These are phyloP conservation scores for Wallacemonas sp. DNA, from an alignment of 208 protist species.

Conservation along the genomic window DNA sequence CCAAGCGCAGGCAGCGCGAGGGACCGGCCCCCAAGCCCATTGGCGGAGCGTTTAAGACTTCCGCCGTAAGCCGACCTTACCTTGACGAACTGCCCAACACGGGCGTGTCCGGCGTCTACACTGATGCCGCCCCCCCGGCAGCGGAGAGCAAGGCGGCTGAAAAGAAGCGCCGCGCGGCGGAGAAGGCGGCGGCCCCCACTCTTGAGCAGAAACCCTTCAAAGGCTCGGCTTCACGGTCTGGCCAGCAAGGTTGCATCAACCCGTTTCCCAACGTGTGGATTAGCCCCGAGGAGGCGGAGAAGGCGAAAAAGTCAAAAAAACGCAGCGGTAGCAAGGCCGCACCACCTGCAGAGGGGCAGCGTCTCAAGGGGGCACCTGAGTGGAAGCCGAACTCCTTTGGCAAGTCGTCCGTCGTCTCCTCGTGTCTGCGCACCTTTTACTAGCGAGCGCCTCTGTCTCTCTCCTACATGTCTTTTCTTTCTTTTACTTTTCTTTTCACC, in stretches of 20 bases:
- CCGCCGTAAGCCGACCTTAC: slow-evolving; percentile 53
- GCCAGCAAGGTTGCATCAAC: slow-evolving; percentile 54
- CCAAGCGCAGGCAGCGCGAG: slow-evolving; percentile 16
- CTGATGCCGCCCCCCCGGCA: slow-evolving; percentile 29
- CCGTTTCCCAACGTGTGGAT: slow-evolving; percentile 81
- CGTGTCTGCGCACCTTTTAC: slow-evolving; percentile 81
- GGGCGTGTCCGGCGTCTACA: slow-evolving; percentile 72
- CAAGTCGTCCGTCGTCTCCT: slow-evolving; percentile 74
- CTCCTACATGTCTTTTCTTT: slow-evolving; percentile 5
- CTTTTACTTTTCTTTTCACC: neutral
- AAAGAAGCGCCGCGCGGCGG: slow-evolving; percentile 23
- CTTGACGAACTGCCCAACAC: slow-evolving; percentile 77
- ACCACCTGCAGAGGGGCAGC: slow-evolving; percentile 15
- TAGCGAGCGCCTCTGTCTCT: slow-evolving; percentile 22
- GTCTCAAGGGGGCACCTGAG: slow-evolving; percentile 31
- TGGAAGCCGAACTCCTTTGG: slow-evolving; percentile 84
- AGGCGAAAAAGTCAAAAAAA: slow-evolving; percentile 13
- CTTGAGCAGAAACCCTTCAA: slow-evolving; percentile 50
- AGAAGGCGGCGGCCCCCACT: slow-evolving; percentile 6
- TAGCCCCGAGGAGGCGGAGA: slow-evolving; percentile 29
- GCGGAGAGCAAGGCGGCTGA: slow-evolving; percentile 23
- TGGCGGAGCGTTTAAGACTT: slow-evolving; percentile 42
- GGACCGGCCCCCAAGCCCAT: slow-evolving; percentile 11
- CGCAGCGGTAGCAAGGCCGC: slow-evolving; percentile 24
- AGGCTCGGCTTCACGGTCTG: slow-evolving; percentile 22